These are phyloP conservation scores for Blastocystis sp. DNA, from an alignment of 352 stramenopile species.

Conservation along the genomic window DNA sequence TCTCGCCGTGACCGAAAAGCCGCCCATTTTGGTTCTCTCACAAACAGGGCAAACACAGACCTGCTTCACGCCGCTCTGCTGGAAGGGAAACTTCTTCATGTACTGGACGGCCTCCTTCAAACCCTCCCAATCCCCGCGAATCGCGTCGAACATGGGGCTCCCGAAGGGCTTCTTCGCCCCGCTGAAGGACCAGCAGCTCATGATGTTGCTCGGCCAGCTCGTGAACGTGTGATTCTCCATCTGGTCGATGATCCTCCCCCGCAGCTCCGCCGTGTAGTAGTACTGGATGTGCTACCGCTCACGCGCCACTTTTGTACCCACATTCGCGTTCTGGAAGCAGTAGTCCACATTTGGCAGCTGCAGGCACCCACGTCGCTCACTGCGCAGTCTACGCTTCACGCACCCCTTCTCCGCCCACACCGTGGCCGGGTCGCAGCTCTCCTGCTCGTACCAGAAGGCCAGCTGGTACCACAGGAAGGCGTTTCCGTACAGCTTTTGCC, in stretches of 20 bases:
- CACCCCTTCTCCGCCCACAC: background rate
- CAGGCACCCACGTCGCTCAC: constrained; percentile 71
- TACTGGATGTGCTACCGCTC: background rate
- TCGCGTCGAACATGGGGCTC: constrained; percentile 58
- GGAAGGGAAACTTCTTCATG: constrained; percentile 37
- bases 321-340: constrained; percentile 66
- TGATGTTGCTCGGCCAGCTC: background rate
- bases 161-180: constrained; percentile 16
- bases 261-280: constrained; percentile 16
- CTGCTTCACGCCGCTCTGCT: background rate
- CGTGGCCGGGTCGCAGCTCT: constrained; percentile 69
- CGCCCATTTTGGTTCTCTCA: background rate
- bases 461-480: constrained; percentile 73
- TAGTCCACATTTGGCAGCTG: constrained; percentile 71
- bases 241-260: constrained; percentile 36
- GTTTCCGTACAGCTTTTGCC: constrained; percentile 71
- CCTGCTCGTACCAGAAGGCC: constrained; percentile 72
- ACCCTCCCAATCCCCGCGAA: constrained; percentile 24
- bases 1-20: background rate
- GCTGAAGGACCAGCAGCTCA: constrained; percentile 32
- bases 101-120: constrained; percentile 21
- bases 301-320: background rate
- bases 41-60: background rate
- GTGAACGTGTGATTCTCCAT: background rate
- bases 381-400: constrained; percentile 56